Evolutionary conservation across 163 green algal genomes (phyloP).

Genomic region (Chloromonas sp.): DNA sequence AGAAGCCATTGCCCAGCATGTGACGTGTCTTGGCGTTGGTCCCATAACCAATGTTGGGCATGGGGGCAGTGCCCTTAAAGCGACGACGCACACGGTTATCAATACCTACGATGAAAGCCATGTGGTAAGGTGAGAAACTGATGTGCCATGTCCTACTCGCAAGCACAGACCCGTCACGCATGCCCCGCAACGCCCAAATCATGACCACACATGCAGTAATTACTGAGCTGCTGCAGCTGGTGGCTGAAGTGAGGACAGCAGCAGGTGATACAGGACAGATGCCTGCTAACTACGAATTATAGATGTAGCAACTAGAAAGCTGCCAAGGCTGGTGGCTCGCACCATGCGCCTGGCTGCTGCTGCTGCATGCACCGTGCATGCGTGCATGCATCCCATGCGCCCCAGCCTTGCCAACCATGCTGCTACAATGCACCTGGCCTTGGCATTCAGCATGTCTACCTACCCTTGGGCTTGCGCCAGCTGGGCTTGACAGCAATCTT

Average conservation of each 20-base stretch:
- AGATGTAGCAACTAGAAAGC: too few relatives aligned
- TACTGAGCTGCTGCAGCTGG: not conserved
- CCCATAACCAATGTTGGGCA: slow-evolving; percentile 98
- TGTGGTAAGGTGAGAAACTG: not conserved
- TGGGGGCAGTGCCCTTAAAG: slow-evolving; percentile 88
- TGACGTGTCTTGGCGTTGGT: slow-evolving; percentile 94
- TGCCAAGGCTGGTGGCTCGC: not conserved
- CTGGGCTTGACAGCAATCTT: slow-evolving; percentile 74
- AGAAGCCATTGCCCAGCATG: slow-evolving; percentile 80
- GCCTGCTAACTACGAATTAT: not conserved
- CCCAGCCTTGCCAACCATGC: not conserved
- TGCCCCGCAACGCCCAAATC: too few relatives aligned
- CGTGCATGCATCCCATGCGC: not conserved
- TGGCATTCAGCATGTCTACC: not conserved
- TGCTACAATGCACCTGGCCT: not conserved
- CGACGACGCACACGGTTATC: slow-evolving; percentile 81
- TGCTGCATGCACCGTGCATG: not conserved
- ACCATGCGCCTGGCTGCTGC: not conserved
- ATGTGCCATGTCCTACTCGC: not conserved
- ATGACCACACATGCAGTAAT: too few relatives aligned
- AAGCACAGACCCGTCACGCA: too few relatives aligned
- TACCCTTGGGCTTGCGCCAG: slow-evolving; percentile 91
- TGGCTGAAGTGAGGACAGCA: not conserved
- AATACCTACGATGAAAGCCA: slow-evolving; percentile 60
- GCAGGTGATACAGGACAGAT: not conserved